phyloP scores from a whole-genome alignment of 768 basidiomycete genomes.

The Lentinula detonsa region DNA sequence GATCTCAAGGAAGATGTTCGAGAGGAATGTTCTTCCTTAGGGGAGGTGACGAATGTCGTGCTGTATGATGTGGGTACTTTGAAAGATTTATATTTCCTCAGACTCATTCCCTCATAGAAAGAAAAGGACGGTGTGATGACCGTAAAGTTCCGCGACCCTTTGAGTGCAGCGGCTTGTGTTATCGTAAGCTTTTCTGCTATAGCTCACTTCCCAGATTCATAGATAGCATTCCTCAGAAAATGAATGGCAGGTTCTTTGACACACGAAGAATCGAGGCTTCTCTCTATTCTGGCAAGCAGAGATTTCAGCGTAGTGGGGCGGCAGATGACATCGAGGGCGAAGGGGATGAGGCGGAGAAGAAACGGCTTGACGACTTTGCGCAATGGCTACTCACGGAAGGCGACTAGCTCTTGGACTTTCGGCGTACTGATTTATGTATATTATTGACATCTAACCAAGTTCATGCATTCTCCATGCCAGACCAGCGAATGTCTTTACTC shows the following conservation, averaged over 20 bases:
- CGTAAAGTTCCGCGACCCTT: conserved; percentile 87
- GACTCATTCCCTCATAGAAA: conserved; percentile 43
- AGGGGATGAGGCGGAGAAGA: conserved; percentile 72
- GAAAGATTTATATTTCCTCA: background rate
- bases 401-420: conserved; percentile 35
- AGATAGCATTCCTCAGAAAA: conserved; percentile 53
- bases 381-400: conserved; percentile 82
- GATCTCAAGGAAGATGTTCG: conserved; percentile 96
- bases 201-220: background rate
- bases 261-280: conserved; percentile 79
- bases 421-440: background rate
- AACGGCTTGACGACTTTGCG: conserved; percentile 83
- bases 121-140: conserved; percentile 94
- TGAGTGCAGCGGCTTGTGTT: conserved; percentile 93
- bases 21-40: conserved; percentile 84
- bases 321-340: conserved; percentile 59
- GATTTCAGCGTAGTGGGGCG: conserved; percentile 70
- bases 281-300: conserved; percentile 75
- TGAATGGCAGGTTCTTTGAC: conserved; percentile 90
- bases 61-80: conserved; percentile 79
- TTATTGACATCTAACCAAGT: background rate
- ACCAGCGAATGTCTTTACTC: background rate
- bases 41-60: conserved; percentile 93
- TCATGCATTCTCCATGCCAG: background rate
- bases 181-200: conserved; percentile 43